Evolutionary conservation across 768 basidiomycete species (phyloP), one percentile per base, ranked within the genome.

Genomic region (Pholiota microspora): DNA sequence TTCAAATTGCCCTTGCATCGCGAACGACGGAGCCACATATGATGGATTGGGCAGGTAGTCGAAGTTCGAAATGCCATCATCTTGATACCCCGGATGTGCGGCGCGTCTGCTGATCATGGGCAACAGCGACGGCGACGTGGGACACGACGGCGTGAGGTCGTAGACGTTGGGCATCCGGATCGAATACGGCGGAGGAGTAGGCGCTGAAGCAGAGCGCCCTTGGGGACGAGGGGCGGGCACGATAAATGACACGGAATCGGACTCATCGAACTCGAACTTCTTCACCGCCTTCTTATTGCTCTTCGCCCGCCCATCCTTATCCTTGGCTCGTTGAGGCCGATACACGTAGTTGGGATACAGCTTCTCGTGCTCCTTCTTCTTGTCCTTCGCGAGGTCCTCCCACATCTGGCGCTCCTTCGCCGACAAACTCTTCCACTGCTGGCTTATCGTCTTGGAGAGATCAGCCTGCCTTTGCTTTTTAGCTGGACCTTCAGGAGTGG

Each of bases 331-430:
- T 69, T 88, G 86, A 0, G 88, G 88, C 7, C 88, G 84, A 65
- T 89, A 90, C 25, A 89, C 87, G 69, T 90, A 90, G 68, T 84
- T 77, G 62, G 89, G 88, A 60, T 89, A 85, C 74, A 83, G 73
- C 65, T 76, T 72, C 73, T 86, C 85, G 69, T 89, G 86, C 73
- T 90, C 87, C 73, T 81, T 82, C 78, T 89, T 88, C 74, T 84
- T 85, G 70, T 85, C 84, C 77, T 86, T 87, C 12, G 89, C 89
- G 59, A 86, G 69, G 52, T 82, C 77, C 72, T 90, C 88, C 89
- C 89, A 91, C 62, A 83, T 78, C 63, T 81, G 71, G 50, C 85
- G 75, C 70, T 91, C 88, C 64, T 85, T 86, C 29, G 79, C 46
- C 10, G 81, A 64, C 49, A 91, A 78, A 24, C 77, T 67, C 71